Evolutionary conservation across 495 filamentous ascomycete genomes (phyloP), one percentile per base, ranked within the genome.

Genomic region (Penicillium arizonense): DNA sequence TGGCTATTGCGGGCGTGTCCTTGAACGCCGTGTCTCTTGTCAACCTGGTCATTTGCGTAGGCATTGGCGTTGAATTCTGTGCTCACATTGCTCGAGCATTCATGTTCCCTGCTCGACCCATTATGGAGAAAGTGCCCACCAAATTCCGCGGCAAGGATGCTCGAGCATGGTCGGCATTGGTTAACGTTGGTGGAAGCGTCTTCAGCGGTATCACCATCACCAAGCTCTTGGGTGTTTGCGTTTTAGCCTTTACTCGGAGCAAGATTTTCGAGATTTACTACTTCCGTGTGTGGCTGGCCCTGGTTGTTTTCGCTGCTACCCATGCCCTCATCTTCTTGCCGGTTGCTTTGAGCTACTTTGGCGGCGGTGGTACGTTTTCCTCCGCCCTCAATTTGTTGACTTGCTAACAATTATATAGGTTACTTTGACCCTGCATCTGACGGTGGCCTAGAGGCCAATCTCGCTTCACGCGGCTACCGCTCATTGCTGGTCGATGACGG

Each of bases 261-360:
- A 97, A 97, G 82, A 97, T 99, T 67, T 99, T 99, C 64, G 95
- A 97, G 77, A 89, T 97, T 48, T 99, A 97, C 70, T 99, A 97
- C 68, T 99, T 99, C 75, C 78, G 94, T 7, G 87, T 99, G 33
- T 99, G 94, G 94, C 65, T 96, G 18, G 87, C 92, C 39, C 77
- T 99, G 53, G 90, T 97, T 34, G 57, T 91, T 18, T 90, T 96
- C 54, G 95, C 90, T n/a, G 89, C 90, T 18, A 76, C 81, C 0
- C 94, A 99, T 67, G 89, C 92, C 10, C 77, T 99, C 13, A 80
- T 99, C 3, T 96, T 96, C 70, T 72, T 99, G 54, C 94, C 94
- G 0, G 95, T 97, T 6, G 89, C 87, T 24, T 77, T 99, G 53
- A 93, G 89, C 61, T 78, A 96, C 36, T 75, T 90, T 52, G 94